Evolutionary conservation across 768 basidiomycete species (phyloP), one percentile per base, ranked within the genome.

Genomic region (Boletus rubroflammeus): DNA sequence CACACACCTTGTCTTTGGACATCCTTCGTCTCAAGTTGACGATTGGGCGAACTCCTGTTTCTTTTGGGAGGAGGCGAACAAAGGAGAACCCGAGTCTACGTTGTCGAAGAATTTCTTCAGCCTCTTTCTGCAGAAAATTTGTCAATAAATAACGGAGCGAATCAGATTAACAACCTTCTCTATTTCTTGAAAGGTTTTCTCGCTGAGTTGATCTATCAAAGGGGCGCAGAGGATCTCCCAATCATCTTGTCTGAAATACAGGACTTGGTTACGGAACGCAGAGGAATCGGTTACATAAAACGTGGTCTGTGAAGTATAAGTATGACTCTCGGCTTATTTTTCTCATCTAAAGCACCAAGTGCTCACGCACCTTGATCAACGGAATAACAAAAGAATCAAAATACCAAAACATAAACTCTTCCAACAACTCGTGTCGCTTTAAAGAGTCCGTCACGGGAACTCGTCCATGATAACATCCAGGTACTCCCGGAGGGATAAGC

Each of bases 201-300:
- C 65, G 7, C 83, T 82, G 34, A 99, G 78, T n/a, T 83, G 78
- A 55, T 85, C 81, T 11, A 96, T 75, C 26, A 98, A 77, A 1
- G 97, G 97, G 10, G 79, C 73, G 53, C 93, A 95, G 6, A 98
- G 77, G 3, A 71, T 73, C n/a, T 79, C 76, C 97, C 96, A 99
- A 61, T 96, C 94, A 48, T 96, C 93, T 51, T 98, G 93, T 11
- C 92, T 83, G 68, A 97, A 98, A 66, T 95, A 99, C 1, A 98
- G 73, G 1, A 95, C 79, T 41, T 83, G 82, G 56, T 94, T 89
- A 38, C 87, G 79, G 62, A 86, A 92, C 7, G 86, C 88, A 19
- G 88, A 85, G 0, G 95, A 92, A 59, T 98, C 91, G 0, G 97
- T 98, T 41, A 93, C 78, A 69, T 98, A 98, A 72, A 97, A 99